phyloP scores from a whole-genome alignment of 352 stramenopile genomes.

The Globisporangium polare region DNA sequence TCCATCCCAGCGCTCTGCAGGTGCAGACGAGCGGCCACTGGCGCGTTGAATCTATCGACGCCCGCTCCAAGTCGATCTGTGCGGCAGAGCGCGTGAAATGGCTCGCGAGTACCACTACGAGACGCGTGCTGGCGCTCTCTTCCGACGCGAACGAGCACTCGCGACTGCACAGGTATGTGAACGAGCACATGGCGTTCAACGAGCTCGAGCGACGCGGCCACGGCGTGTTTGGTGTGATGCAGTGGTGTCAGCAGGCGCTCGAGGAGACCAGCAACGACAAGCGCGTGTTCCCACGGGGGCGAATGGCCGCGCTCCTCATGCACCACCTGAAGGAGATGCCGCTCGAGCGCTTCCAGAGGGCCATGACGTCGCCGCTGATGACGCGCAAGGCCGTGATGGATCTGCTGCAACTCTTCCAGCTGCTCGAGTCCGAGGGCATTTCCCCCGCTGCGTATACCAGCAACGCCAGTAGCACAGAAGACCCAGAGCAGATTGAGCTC shows the following conservation, averaged over 20 bases:
- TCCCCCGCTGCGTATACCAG: slow-evolving; percentile 34
- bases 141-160: slow-evolving; percentile 21
- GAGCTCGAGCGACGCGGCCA: slow-evolving; percentile 70
- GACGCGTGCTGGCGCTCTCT: slow-evolving; percentile 38
- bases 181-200: slow-evolving; percentile 38
- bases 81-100: slow-evolving; percentile 30
- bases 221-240: slow-evolving; percentile 39
- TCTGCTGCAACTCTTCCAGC: slow-evolving; percentile 63
- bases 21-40: slow-evolving; percentile 25
- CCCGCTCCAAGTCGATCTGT: slow-evolving; percentile 18
- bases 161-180: slow-evolving; percentile 20
- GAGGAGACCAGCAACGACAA: slow-evolving; percentile 54
- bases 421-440: slow-evolving; percentile 61
- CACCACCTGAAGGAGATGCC: slow-evolving; percentile 41
- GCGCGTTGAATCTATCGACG: slow-evolving; percentile 20
- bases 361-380: slow-evolving; percentile 46
- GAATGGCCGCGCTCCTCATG: slow-evolving; percentile 51
- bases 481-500: slow-evolving; percentile 26
- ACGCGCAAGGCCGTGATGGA: slow-evolving; percentile 50
- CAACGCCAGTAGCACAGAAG: slow-evolving; percentile 18
- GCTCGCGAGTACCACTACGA: slow-evolving; percentile 21
- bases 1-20: neutral
- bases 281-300: slow-evolving; percentile 42
- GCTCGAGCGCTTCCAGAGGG: slow-evolving; percentile 29
- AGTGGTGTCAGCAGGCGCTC: slow-evolving; percentile 67